Conservation (phyloP, 2,329 filamentous ascomycete genomes). For the Penicillium italicum region DNA sequence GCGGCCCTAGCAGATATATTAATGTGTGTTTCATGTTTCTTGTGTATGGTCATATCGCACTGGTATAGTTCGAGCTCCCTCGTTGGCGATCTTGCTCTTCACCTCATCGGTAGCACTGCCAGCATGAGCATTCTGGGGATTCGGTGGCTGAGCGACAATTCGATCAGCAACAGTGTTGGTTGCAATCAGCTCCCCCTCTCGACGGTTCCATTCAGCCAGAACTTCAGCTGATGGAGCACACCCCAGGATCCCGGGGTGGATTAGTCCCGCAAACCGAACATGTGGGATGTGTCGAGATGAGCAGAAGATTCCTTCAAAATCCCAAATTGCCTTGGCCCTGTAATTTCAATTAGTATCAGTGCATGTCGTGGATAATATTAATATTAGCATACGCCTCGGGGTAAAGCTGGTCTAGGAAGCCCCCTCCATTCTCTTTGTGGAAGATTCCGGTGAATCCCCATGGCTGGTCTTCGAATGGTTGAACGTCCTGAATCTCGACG, state of each 20-base stretch:
- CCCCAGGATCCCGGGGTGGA: slow-evolving; percentile 87
- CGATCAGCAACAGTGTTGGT: slow-evolving; percentile 62
- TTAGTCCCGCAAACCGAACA: slow-evolving; percentile 82
- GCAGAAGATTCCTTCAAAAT: slow-evolving; percentile 75
- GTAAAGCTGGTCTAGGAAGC: slow-evolving; percentile 83
- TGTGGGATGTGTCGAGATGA: slow-evolving; percentile 81
- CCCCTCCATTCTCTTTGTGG: slow-evolving; percentile 74
- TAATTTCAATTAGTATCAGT: neutral
- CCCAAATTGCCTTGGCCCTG: slow-evolving; percentile 69
- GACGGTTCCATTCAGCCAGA: slow-evolving; percentile 75
- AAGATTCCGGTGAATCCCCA: slow-evolving; percentile 92
- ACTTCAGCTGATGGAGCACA: slow-evolving; percentile 79
- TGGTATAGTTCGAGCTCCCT: slow-evolving; percentile 82
- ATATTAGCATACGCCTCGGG: slow-evolving; percentile 63
- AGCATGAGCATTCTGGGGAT: slow-evolving; percentile 68
- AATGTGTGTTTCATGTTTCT: neutral
- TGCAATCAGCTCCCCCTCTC: slow-evolving; percentile 75
- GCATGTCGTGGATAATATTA: neutral
- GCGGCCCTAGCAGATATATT: slow-evolving; percentile 48
- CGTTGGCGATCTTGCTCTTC: slow-evolving; percentile 64
- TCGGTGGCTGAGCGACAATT: slow-evolving; percentile 72
- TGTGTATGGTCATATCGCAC: slow-evolving; percentile 30
- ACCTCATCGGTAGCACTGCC: slow-evolving; percentile 59
- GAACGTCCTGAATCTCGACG: slow-evolving; percentile 89
- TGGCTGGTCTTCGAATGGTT: slow-evolving; percentile 77